Percentiles rank a stretch among this genome's conserved stretches.
Evolutionary conservation across 768 basidiomycete species (phyloP).

Genomic region (Amanita phalloides): DNA sequence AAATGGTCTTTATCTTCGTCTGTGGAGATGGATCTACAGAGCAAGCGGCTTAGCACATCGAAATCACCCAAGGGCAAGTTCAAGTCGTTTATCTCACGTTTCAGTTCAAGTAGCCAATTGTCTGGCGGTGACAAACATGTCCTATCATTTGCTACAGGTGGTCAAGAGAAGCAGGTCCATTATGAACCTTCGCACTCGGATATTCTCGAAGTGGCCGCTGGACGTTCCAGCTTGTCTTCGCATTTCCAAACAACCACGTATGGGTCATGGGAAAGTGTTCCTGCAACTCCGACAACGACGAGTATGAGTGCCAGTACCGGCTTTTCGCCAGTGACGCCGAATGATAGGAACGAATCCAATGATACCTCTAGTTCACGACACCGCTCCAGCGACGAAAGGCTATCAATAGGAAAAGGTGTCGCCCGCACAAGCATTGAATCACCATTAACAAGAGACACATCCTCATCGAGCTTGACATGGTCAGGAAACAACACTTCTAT

Average conservation of each 20-base stretch:
- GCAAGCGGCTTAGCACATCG: not conserved
- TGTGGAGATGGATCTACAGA: slow-evolving; percentile 1
- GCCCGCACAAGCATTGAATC: not conserved
- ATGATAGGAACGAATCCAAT: not conserved
- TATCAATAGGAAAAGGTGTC: not conserved
- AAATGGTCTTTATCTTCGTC: slow-evolving; percentile 7
- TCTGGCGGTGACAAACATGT: not conserved
- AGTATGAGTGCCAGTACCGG: slow-evolving; percentile 1
- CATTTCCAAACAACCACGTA: not conserved
- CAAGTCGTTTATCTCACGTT: slow-evolving; percentile 4
- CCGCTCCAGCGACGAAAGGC: not conserved
- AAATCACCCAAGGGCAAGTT: slow-evolving; percentile 1
- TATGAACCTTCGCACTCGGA: not conserved
- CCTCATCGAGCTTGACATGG: not conserved
- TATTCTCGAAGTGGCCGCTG: not conserved
- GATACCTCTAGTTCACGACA: not conserved
- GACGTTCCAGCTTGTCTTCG: not conserved
- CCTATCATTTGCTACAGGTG: not conserved
- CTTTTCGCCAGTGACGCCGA: slow-evolving; percentile 1
- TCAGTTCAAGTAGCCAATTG: not conserved
- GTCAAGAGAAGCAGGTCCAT: not conserved
- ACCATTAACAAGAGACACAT: not conserved
- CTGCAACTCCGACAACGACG: slow-evolving; percentile 2
- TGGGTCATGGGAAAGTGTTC: slow-evolving; percentile 5
- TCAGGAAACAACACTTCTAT: not conserved